These are phyloP conservation scores for Eleusine coracana DNA, from an alignment of 176 grass and related monocot species.

Conservation along the genomic window DNA sequence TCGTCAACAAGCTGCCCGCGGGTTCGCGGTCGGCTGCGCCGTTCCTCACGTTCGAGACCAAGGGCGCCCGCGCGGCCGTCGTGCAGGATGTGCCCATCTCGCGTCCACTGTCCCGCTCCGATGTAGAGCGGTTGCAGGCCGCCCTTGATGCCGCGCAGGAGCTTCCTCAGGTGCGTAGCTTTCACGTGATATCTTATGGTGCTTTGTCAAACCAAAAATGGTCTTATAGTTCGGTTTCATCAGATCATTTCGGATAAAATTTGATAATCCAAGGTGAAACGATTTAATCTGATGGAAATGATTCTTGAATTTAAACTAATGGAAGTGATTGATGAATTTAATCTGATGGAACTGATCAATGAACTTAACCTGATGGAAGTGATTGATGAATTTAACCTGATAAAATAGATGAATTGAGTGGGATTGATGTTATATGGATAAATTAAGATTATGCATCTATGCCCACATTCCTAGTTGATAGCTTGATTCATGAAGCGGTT, in stretches of 20 bases:
- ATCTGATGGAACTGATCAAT: not conserved
- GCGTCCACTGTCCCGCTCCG: constrained; percentile 71
- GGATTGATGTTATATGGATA: no score
- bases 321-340: not conserved
- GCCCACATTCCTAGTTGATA: no score
- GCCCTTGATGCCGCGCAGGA: constrained; percentile 81
- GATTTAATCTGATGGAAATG: not conserved
- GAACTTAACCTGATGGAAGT: no score
- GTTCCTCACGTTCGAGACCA: constrained; percentile 94
- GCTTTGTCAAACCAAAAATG: not conserved
- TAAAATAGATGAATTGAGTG: not conserved
- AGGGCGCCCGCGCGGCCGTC: constrained; percentile 78
- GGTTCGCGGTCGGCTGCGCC: constrained; percentile 59
- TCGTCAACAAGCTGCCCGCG: constrained; percentile 83
- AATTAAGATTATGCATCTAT: no score
- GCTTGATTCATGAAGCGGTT: no score
- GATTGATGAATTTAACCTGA: not conserved
- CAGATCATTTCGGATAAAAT: not conserved
- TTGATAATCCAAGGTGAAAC: not conserved
- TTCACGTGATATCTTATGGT: constrained; percentile 11
- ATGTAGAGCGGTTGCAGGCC: constrained; percentile 67
- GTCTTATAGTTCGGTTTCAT: not conserved
- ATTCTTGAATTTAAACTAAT: no score
- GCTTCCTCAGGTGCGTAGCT: constrained; percentile 66
- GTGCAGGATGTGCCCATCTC: constrained; percentile 98